Conservation (phyloP, 306 rosid species). For the Quercus dentata region DNA sequence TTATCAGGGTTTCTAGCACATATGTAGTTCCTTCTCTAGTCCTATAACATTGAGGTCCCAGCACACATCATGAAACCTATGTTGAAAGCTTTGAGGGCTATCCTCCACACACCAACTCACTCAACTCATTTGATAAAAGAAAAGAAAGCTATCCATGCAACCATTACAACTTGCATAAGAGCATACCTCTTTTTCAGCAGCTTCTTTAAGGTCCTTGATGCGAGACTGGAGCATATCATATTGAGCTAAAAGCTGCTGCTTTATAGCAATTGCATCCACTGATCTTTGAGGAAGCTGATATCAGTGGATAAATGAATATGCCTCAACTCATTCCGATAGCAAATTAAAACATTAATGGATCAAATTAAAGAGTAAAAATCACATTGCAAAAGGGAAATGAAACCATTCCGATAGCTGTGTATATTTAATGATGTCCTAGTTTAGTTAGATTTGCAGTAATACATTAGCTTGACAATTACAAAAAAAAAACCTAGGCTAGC, state of each 20-base stretch:
- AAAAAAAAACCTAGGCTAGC: background rate
- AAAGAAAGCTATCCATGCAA: slow-evolving; percentile 12
- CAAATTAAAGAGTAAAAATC: background rate
- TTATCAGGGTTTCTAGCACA: slow-evolving; percentile 2
- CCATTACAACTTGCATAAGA: slow-evolving; percentile 19
- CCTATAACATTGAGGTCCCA: background rate
- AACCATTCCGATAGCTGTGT: background rate
- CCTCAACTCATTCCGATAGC: background rate
- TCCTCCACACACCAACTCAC: background rate
- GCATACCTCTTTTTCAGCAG: slow-evolving; percentile 87
- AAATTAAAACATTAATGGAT: background rate
- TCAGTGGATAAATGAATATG: slow-evolving; percentile 1
- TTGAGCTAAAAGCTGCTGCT: slow-evolving; percentile 88
- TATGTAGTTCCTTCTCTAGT: background rate
- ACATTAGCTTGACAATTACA: background rate
- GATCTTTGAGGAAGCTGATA: slow-evolving; percentile 83
- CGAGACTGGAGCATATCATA: slow-evolving; percentile 87
- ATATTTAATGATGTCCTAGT: background rate
- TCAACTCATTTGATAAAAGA: background rate
- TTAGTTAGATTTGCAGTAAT: slow-evolving; percentile 1
- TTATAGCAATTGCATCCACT: slow-evolving; percentile 68
- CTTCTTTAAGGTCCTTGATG: slow-evolving; percentile 74
- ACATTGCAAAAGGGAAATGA: background rate
- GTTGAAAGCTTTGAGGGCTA: background rate
- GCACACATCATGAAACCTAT: background rate